Base-by-base conservation (phyloP, 805 yeast genomes). In the Tetrapisispora pingtungensis region DNA sequence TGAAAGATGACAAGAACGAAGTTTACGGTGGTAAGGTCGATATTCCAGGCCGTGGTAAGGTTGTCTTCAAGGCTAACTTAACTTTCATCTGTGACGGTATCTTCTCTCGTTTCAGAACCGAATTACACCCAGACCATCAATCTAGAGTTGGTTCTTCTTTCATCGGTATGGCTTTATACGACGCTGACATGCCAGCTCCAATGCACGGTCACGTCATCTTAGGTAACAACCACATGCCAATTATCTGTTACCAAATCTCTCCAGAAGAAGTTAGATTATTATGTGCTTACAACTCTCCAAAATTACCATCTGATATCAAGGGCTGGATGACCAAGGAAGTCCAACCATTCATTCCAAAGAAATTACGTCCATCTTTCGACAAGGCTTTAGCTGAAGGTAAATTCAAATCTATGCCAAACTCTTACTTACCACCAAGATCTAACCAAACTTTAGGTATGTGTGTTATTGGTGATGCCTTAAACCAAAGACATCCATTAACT, bases 401-500 rank as follows among this genome's bases (percentile, higher is more conserved):
- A 55, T 77, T 83, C 62, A 78, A 84, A 49, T 75, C 86, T 38
- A 90, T 90, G 97, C 97, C 98, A 41, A 89, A 88, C 65, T 95
- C 93, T 54, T 93, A 76, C 65, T 70, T 93, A 41, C 76, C 94
- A 20, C 97, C 97, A 1, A 71, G 76, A 45, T 70, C 72, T 41
- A 89, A 87, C 59, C 70, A 70, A 27, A 71, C 77, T 36, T 80
- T 79, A 10, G 98, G 98, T 12, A 68, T 87, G 39, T 70, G 93
- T 32, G 73, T 90, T 52, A 60, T 93, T 31, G 98, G 98, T 40
- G 98, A 93, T 62, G 85, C 98, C 1, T 72, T 89, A 54, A 93
- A 93, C 64, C 93, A 93, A 97, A 76, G 98, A 62, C 98, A 93
- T 62, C 98, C 98, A 24, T 74, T 93, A 49, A 93, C 97, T 1